Evolutionary conservation across 805 yeast genomes (phyloP), one percentile per base, ranked within the genome.

Genomic region (Isabelozyma gotoi): DNA sequence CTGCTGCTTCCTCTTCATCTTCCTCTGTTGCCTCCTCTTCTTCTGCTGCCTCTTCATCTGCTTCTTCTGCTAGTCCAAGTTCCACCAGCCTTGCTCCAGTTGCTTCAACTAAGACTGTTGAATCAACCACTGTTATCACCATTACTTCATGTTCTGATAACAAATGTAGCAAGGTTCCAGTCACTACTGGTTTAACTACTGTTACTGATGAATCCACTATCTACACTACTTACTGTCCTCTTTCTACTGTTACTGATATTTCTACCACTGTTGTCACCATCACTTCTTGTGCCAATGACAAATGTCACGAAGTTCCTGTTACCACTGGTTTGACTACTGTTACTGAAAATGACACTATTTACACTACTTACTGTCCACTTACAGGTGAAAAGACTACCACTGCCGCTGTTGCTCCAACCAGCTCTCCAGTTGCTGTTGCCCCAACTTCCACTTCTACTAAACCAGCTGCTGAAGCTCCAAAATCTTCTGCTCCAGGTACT

Each of bases 281-380:
- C 12, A 36, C 31, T n/a, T 15, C 68, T 40, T 68, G 74, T 53
- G 49, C 62, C 15, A 57, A 59, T 45, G 43, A 63, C 57, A 50
- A 42, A 36, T 68, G 75, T 27, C 8, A 41, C 10, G 41, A 17
- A 15, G 27, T 12, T 18, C 18, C 36, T 18, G 40, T 37, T 24
- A 37, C 41, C 8, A 27, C 41, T 32, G 21, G 20, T 12, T 17
- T 37, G 27, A 31, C 31, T 37, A 37, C 45, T 21, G 40, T 46
- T n/a, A 32, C 34, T 32, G 49, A 44, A 20, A 37, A 36, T 14
- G 47, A 41, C 12, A 52, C 56, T 27, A 45, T 42, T 33, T 58
- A 58, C 56, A 58, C 63, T 48, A 55, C 59, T n/a, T 46, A 41
- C 48, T 53, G 57, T 44, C 59, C 59, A 21, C 32, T 53, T 24